Base-by-base conservation (phyloP, 495 filamentous ascomycete genomes). In the Aspergillus cristatus region DNA sequence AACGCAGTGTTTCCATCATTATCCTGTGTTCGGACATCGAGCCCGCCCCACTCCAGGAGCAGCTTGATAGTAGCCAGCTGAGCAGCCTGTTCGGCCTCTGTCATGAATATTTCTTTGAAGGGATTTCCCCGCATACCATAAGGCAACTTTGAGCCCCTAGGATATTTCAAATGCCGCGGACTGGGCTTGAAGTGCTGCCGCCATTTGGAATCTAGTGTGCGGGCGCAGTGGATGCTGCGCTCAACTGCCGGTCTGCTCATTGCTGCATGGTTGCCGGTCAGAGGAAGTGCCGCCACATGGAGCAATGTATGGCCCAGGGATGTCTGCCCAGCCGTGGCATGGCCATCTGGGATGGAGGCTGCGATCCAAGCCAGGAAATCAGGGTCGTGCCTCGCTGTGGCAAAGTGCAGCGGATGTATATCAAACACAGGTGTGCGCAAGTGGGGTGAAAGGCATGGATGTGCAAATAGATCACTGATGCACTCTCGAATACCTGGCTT, bases 331-430 rank as follows among this genome's bases (percentile, higher is more conserved):
- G 38, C 43, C 14, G 32, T 28, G 15, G 10, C 14, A 6, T 34
- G 26, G 4, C 25, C 36, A 3, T 26, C 37, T 24, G 35, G 41
- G 24, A 40, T 32, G 34, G 30, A 38, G 15, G 8, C 34, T 4
- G 28, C 45, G 2, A 50, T 35, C 18, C 30, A 41, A 4, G 36
- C 16, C 10, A 50, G 43, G 30, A 50, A 28, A 0, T 43, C 36
- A 3, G 43, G 43, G 17, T 43, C 24, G 26, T 50, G 47, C 6
- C 29, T 31, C 4, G 47, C 47, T 12, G 31, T 37, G 28, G 43
- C 43, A 11, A 50, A 50, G 24, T 50, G 47, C 10, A 50, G 42
- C 6, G 24, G 37, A 34, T 50, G 42, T 6, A 50, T 18, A 5
- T 40, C 10, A 17, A 46, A 50, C 13, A 50, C 34, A 17, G 39